These are phyloP conservation scores for Periconia macrospinosa DNA, from an alignment of 2,329 filamentous ascomycete genomes.

Conservation along the genomic window DNA sequence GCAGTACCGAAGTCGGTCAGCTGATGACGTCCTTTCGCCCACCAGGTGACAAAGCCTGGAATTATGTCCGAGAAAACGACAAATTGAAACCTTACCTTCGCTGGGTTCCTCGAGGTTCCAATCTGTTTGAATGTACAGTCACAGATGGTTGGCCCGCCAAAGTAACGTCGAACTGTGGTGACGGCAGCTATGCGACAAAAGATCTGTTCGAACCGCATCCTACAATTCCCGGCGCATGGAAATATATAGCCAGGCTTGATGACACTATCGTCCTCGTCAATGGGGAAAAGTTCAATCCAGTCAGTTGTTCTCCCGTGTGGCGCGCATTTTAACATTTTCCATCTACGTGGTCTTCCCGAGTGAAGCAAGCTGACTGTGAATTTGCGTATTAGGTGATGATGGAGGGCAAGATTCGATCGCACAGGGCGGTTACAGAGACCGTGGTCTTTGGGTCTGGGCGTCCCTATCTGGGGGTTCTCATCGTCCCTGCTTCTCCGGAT, in stretches of 20 bases:
- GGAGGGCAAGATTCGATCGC: slow-evolving; percentile 59
- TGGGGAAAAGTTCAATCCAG: slow-evolving; percentile 54
- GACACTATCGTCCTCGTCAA: slow-evolving; percentile 53
- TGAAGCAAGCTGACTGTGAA: too few relatives aligned
- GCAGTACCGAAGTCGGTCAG: slow-evolving; percentile 62
- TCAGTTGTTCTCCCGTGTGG: too few relatives aligned
- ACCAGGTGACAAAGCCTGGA: slow-evolving; percentile 60
- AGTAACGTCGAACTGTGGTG: slow-evolving; percentile 46
- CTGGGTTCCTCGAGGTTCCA: slow-evolving; percentile 22
- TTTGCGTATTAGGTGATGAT: too few relatives aligned
- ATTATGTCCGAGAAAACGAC: slow-evolving; percentile 52
- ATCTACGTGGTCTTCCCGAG: too few relatives aligned
- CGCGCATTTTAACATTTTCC: too few relatives aligned
- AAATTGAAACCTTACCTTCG: too few relatives aligned
- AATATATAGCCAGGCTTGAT: slow-evolving; percentile 51
- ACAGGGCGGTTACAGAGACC: slow-evolving; percentile 57
- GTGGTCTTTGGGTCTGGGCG: slow-evolving; percentile 61
- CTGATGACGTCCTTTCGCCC: slow-evolving; percentile 63
- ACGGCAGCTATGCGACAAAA: slow-evolving; percentile 52
- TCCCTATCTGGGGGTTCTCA: slow-evolving; percentile 56
- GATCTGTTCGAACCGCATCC: slow-evolving; percentile 54
- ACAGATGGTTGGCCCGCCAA: slow-evolving; percentile 42
- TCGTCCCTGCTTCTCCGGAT: slow-evolving; percentile 55
- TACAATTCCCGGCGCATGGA: slow-evolving; percentile 48
- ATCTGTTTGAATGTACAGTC: slow-evolving; percentile 47